phyloP scores from a whole-genome alignment of 441 rosid genomes.

The Populus hybrid region DNA sequence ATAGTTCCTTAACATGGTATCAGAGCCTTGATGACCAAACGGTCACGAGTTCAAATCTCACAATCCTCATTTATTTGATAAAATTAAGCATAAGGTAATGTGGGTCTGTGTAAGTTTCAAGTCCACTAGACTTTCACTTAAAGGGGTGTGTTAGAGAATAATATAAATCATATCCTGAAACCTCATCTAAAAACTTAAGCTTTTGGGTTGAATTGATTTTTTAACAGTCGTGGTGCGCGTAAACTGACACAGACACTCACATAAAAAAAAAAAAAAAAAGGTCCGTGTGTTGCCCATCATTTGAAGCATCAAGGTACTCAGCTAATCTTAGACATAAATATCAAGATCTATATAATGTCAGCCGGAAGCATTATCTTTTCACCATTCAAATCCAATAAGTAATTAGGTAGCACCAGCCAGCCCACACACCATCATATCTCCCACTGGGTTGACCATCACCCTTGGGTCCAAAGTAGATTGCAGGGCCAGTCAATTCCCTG shows the following conservation, averaged over 20 bases:
- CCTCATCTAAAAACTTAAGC: no score
- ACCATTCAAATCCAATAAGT: neutral
- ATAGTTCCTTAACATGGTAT: no score
- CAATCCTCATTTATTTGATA: no score
- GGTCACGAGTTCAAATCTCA: no score
- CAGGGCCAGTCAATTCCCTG: conserved; percentile 43
- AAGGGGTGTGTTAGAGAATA: no score
- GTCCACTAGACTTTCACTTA: no score
- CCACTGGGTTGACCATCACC: conserved; percentile 44
- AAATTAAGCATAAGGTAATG: no score
- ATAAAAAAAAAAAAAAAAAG: neutral
- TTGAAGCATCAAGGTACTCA: neutral
- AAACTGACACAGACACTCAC: accelerated
- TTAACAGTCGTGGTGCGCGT: no score
- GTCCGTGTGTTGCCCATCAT: neutral
- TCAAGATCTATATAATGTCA: neutral
- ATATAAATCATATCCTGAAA: no score
- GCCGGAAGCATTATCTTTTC: neutral
- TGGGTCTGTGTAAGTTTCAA: no score
- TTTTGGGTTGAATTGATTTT: no score
- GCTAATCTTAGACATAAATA: neutral
- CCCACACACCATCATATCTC: conserved; percentile 42
- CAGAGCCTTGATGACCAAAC: no score
- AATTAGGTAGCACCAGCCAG: conserved; percentile 30
- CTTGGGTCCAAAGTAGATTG: conserved; percentile 44